Evolutionary conservation across 2,329 filamentous ascomycete genomes (phyloP), one percentile per base, ranked within the genome.

Genomic region (Neocatenulostroma microsporum): DNA sequence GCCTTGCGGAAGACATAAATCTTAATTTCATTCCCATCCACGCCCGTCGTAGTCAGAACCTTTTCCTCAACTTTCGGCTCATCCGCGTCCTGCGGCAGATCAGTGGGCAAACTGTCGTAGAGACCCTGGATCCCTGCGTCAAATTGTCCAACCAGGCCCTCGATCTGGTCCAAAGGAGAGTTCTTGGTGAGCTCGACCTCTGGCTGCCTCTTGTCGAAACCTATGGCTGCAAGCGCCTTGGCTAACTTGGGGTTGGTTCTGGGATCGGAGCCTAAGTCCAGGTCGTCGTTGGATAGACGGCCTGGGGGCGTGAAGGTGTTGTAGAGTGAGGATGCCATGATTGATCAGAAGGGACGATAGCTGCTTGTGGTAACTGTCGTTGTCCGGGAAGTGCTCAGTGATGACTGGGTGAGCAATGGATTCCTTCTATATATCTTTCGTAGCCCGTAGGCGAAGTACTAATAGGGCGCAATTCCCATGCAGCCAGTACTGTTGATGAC

Each of bases 101-200:
- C 30, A 18, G 88, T 91, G 66, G 85, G 89, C 50, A 82, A 76
- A 48, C 68, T 63, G 54, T 94, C 82, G 86, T 87, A 95, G 55
- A 93, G 83, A 56, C 73, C 70, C 73, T 45, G 51, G 35, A 45
- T 44, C 46, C 26, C 29, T n/a, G 15, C 21, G 24, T 42, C 24
- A 11, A 14, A 13, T 11, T 38, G 39, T 9, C 10, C 32, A 3
- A 47, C 23, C 6, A 24, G 7, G 13, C 30, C 34, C 3, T 28
- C 34, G 12, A 43, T 24, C 4, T 39, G 31, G n/a, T 40, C 36
- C 19, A 37, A 27, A n/a, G 27, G 26, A 3, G 23, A 18, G 9
- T 24, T 4, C 20, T 26, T 14, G 4, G 31, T 32, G 15, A 30
- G 20, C 15, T 28, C n/a, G 6, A 25, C 28, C 12, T 5, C 26